Conservation (phyloP, 176 grass and related monocot genomes). For the Oryza glumipatula region DNA sequence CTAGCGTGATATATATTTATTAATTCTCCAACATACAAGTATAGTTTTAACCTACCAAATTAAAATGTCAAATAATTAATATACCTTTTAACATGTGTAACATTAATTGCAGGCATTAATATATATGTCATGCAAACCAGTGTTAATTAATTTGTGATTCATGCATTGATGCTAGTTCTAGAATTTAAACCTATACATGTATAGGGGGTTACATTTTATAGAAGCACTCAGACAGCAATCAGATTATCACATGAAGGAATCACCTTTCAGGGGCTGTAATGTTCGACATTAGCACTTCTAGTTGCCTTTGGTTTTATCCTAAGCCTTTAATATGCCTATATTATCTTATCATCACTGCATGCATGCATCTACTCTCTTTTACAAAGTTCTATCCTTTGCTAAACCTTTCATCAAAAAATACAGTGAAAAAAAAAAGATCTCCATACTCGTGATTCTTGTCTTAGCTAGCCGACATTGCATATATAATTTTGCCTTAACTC, state of each 20-base stretch:
- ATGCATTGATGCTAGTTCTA: background rate
- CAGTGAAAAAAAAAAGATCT: background rate
- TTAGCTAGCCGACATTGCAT: slow-evolving; percentile 3
- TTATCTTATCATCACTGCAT: slow-evolving; percentile 29
- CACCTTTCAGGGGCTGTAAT: slow-evolving; percentile 17
- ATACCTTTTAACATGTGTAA: background rate
- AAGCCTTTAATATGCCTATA: slow-evolving; percentile 7
- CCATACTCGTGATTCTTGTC: background rate
- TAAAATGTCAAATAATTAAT: background rate
- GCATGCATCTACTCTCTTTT: slow-evolving; percentile 19
- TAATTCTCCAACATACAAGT: background rate
- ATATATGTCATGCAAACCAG: background rate
- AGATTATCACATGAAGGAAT: background rate
- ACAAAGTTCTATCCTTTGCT: slow-evolving; percentile 30
- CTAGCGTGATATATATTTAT: background rate
- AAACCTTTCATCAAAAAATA: slow-evolving; percentile 33
- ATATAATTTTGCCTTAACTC: background rate
- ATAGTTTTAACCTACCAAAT: background rate
- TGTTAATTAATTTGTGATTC: background rate
- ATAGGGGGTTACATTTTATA: background rate
- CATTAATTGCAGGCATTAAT: background rate
- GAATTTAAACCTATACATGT: background rate
- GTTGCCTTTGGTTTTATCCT: slow-evolving; percentile 21
- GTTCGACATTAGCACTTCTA: slow-evolving; percentile 9
- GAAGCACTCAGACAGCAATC: background rate